Evolutionary conservation across 176 grass and related monocot species (phyloP).

Genomic region (Saccharum spontaneum): DNA sequence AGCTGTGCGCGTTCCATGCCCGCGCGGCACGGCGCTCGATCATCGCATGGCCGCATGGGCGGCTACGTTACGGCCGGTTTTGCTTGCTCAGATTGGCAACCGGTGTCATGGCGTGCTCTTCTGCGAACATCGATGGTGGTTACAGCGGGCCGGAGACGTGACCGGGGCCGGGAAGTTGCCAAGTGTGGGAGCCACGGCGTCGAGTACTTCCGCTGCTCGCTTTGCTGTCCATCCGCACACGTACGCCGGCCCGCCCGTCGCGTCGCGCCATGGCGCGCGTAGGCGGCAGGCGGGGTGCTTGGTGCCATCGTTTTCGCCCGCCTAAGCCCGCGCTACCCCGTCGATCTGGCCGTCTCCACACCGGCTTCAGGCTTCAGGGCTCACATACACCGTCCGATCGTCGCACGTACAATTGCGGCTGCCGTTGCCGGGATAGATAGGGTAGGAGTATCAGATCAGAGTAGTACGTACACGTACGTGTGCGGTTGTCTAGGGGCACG

Average conservation of each 20-base stretch:
- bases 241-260: neutral
- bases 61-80: neutral
- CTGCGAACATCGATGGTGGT: neutral
- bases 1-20: neutral
- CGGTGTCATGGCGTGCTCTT: neutral
- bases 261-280: slow-evolving; percentile 27
- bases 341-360: neutral
- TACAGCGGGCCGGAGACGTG: neutral
- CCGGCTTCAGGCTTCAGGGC: neutral
- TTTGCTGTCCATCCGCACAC: slow-evolving; percentile 10
- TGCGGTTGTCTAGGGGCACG: neutral
- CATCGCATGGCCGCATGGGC: neutral
- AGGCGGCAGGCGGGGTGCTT: neutral
- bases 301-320: slow-evolving; percentile 32
- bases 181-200: neutral
- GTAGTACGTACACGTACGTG: neutral
- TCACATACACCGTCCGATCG: too few relatives aligned
- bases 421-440: neutral
- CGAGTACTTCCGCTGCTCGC: neutral
- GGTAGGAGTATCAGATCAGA: neutral
- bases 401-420: neutral
- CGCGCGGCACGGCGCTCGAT: neutral
- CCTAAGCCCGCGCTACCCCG: neutral
- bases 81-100: neutral
- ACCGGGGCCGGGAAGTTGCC: neutral